These are phyloP conservation scores for Cyberlindnera maclurae DNA, from an alignment of 805 yeast genomes.

Conservation along the genomic window DNA sequence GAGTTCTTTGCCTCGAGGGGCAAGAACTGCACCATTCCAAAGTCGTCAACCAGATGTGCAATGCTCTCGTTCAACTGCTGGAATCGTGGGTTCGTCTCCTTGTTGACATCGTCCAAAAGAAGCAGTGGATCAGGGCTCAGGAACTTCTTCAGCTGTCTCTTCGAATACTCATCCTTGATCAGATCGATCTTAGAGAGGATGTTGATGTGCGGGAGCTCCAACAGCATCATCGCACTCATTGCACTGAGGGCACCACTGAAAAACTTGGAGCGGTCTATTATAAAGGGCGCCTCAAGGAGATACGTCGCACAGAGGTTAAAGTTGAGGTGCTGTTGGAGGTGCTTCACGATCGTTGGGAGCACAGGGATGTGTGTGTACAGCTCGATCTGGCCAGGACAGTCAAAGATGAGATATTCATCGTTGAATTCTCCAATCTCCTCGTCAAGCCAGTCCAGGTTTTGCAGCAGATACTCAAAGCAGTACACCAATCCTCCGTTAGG, in stretches of 20 bases:
- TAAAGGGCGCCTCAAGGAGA: constrained; percentile 88
- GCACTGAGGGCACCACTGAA: constrained; percentile 95
- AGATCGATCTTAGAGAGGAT: constrained; percentile 82
- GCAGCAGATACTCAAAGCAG: constrained; percentile 85
- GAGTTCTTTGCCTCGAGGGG: constrained; percentile 79
- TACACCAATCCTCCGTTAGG: constrained; percentile 93
- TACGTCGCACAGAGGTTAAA: constrained; percentile 91
- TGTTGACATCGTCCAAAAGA: constrained; percentile 43
- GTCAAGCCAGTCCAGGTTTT: constrained; percentile 94
- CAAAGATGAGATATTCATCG: constrained; percentile 90
- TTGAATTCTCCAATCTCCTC: constrained; percentile 94
- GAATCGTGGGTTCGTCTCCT: constrained; percentile 53
- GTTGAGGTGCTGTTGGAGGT: constrained; percentile 69
- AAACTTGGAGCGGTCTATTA: constrained; percentile 83
- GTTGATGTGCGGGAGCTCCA: constrained; percentile 93
- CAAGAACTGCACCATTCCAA: constrained; percentile 96
- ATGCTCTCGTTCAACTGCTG: constrained; percentile 70
- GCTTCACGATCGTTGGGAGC: constrained; percentile 81
- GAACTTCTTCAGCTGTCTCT: constrained; percentile 72
- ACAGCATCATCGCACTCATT: constrained; percentile 94
- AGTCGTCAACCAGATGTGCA: constrained; percentile 89
- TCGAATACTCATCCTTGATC: constrained; percentile 70
- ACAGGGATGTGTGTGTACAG: constrained; percentile 92
- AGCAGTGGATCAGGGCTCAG: constrained; percentile 88
- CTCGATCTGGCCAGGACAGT: constrained; percentile 97